phyloP scores from a whole-genome alignment of 306 rosid species.

The Vachellia pachyceras region DNA sequence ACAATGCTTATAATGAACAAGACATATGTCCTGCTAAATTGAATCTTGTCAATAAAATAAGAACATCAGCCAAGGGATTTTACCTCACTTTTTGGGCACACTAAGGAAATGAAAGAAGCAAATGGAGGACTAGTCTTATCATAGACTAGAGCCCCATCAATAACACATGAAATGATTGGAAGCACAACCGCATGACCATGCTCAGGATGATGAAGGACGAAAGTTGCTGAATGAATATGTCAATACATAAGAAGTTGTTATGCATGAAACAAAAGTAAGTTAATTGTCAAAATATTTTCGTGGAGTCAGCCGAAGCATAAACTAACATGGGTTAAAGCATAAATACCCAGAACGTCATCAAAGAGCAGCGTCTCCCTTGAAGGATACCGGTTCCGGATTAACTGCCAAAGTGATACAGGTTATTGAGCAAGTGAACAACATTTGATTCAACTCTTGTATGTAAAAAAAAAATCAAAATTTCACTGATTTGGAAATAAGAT shows the following conservation, averaged over 20 bases:
- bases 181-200: constrained; percentile 96
- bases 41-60: constrained; percentile 29
- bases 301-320: constrained; percentile 35
- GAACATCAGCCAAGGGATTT: constrained; percentile 23
- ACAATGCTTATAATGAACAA: not conserved
- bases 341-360: constrained; percentile 93
- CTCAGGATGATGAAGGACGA: constrained; percentile 98
- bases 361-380: constrained; percentile 79
- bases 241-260: constrained; percentile 42
- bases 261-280: constrained; percentile 29
- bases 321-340: constrained; percentile 53
- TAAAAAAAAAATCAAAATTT: not conserved
- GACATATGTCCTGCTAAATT: not conserved
- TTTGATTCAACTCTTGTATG: constrained; percentile 25
- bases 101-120: constrained; percentile 90
- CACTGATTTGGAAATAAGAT: constrained; percentile 10
- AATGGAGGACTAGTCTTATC: constrained; percentile 81
- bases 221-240: constrained; percentile 68
- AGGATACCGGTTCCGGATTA: constrained; percentile 86
- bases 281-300: constrained; percentile 15
- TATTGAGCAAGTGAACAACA: constrained; percentile 32
- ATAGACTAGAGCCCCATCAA: constrained; percentile 84
- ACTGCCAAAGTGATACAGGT: constrained; percentile 59
- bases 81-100: constrained; percentile 93
- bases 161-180: constrained; percentile 92